Evolutionary conservation across 2,329 filamentous ascomycete species (phyloP).

Genomic region (Ophidiomyces ophidiicola): DNA sequence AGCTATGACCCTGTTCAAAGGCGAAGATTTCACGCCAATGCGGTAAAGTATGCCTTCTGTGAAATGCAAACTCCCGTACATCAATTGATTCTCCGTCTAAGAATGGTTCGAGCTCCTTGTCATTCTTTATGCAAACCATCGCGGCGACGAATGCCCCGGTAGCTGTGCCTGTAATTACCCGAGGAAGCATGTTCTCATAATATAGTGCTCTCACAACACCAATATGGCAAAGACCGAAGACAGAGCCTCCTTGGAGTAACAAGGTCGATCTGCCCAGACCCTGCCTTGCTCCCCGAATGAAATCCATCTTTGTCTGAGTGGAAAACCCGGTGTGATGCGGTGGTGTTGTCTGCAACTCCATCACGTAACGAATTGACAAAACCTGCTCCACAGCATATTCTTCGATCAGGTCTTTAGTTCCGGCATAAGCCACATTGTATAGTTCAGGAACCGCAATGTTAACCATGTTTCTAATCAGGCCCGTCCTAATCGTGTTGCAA

Average conservation of each 20-base stretch:
- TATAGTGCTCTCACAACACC: constrained; percentile 83
- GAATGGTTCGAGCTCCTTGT: constrained; percentile 68
- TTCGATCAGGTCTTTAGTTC: constrained; percentile 81
- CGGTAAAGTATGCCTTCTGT: constrained; percentile 2
- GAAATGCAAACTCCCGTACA: constrained; percentile 58
- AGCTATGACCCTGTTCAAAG: constrained; percentile 24
- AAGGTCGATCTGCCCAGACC: constrained; percentile 78
- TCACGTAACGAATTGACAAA: constrained; percentile 67
- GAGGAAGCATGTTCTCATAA: constrained; percentile 64
- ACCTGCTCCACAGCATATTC: constrained; percentile 79
- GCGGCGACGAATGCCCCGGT: constrained; percentile 84
- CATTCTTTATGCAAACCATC: constrained; percentile 73
- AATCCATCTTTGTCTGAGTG: constrained; percentile 68
- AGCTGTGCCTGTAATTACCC: constrained; percentile 83
- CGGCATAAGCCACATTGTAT: constrained; percentile 74
- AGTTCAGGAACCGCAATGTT: constrained; percentile 74
- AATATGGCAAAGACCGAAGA: constrained; percentile 81
- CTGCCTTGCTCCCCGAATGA: constrained; percentile 75
- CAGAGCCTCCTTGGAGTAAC: constrained; percentile 77
- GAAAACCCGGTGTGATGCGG: constrained; percentile 44
- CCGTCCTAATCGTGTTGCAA: constrained; percentile 68
- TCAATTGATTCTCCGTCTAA: constrained; percentile 71
- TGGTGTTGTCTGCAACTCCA: constrained; percentile 49
- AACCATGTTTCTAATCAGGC: constrained; percentile 68
- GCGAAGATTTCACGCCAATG: not conserved